Conservation (phyloP, 148 eudicot species). For the Cornus florida region DNA sequence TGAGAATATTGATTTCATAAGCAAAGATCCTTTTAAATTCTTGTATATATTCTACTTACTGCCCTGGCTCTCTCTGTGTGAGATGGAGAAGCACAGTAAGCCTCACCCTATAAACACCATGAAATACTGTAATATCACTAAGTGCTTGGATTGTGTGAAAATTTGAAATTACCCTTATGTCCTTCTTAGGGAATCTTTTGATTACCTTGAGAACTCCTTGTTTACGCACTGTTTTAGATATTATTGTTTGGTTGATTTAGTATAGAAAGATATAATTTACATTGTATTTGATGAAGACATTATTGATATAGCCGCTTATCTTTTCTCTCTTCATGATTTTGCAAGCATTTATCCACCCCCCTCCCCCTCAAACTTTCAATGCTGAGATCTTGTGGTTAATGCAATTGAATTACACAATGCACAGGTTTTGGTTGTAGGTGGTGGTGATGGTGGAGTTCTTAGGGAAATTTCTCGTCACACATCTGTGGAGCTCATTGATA, state of each 20-base stretch:
- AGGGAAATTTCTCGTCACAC: slow-evolving; percentile 88
- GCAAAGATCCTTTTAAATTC: too few relatives aligned
- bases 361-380: too few relatives aligned
- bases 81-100: background rate
- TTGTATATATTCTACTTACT: background rate
- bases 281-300: background rate
- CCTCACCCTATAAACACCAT: background rate
- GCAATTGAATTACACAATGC: slow-evolving; percentile 21
- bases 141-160: background rate
- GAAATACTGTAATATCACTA: background rate
- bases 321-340: background rate
- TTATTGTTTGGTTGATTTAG: background rate
- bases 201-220: background rate
- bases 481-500: slow-evolving; percentile 88
- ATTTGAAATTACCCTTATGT: background rate
- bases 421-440: slow-evolving; percentile 99
- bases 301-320: background rate
- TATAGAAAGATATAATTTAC: too few relatives aligned
- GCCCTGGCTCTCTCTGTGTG: background rate
- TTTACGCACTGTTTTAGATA: background rate
- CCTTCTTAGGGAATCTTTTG: background rate
- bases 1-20: too few relatives aligned
- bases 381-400: background rate
- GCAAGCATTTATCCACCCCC: background rate
- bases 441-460: slow-evolving; percentile 99